Percentiles rank a stretch among this genome's conserved stretches.
Conservation (phyloP, 495 filamentous ascomycete genomes). For the Monascus purpureus region DNA sequence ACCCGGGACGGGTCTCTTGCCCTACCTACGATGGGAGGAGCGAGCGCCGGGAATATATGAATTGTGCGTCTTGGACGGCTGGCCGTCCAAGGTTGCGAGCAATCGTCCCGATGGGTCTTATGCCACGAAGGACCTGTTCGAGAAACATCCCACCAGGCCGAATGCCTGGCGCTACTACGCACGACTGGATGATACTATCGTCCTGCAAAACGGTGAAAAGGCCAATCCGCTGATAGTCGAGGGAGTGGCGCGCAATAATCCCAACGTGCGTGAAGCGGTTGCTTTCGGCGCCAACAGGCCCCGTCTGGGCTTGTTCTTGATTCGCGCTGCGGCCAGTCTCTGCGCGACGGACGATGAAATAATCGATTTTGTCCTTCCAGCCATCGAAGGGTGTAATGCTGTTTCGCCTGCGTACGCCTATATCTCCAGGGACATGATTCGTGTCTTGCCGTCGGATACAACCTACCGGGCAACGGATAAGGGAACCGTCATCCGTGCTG, state of each 20-base stretch:
- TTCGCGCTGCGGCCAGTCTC: too few species aligned
- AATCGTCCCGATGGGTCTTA: conserved; percentile 46
- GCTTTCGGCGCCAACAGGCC: conserved; percentile 26
- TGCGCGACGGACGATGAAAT: too few species aligned
- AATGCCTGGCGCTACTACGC: conserved; percentile 47
- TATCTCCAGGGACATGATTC: too few species aligned
- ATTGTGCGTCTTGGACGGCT: conserved; percentile 40
- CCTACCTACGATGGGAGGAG: conserved; percentile 38
- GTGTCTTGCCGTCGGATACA: too few species aligned
- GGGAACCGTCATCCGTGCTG: conserved; percentile 39
- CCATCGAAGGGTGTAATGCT: too few species aligned
- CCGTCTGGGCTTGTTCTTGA: conserved; percentile 32
- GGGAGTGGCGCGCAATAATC: conserved; percentile 23
- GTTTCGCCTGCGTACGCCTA: too few species aligned
- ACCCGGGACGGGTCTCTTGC: conserved; percentile 15
- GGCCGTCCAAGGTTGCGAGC: conserved; percentile 48
- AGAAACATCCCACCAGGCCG: conserved; percentile 35
- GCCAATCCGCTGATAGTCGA: conserved; percentile 53
- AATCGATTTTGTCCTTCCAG: too few species aligned
- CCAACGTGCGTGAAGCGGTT: conserved; percentile 21
- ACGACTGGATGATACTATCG: conserved; percentile 45
- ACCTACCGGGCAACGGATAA: conserved; percentile 41
- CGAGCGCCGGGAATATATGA: conserved; percentile 41
- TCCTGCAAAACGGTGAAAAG: conserved; percentile 52
- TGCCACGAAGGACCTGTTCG: conserved; percentile 44